Conservation (phyloP, 2,329 filamentous ascomycete genomes). For the Diaporthe humulicola region DNA sequence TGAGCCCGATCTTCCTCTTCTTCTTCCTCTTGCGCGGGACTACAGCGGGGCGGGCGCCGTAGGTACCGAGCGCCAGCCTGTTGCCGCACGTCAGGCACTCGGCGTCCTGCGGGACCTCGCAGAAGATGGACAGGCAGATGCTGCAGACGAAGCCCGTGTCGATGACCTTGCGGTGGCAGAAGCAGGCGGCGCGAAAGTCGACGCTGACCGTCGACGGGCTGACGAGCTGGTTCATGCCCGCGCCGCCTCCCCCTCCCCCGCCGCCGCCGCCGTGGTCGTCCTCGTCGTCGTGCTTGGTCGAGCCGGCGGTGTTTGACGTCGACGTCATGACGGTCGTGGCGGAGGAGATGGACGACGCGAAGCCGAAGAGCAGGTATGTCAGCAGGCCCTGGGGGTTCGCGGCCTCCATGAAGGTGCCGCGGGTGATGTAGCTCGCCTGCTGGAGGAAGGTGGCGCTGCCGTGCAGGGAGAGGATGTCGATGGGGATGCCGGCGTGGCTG, state of each 20-base stretch:
- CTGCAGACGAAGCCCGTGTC: conserved; percentile 96
- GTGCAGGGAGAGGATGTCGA: conserved; percentile 90
- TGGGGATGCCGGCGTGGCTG: conserved; percentile 86
- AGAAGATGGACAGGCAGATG: conserved; percentile 96
- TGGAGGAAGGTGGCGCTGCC: conserved; percentile 93
- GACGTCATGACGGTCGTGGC: conserved; percentile 53
- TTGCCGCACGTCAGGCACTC: conserved; percentile 89
- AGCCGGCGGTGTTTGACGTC: conserved; percentile 42
- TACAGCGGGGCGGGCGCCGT: conserved; percentile 83
- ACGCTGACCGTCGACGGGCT: conserved; percentile 87
- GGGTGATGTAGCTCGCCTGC: conserved; percentile 80
- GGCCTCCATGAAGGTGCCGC: conserved; percentile 68
- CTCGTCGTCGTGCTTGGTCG: conserved; percentile 28
- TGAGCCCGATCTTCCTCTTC: conserved; percentile 69
- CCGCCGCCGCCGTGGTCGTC: conserved; percentile 42
- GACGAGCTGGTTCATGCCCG: conserved; percentile 69
- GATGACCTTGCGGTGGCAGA: conserved; percentile 92
- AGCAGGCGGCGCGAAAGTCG: conserved; percentile 98
- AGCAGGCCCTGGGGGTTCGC: conserved; percentile 78
- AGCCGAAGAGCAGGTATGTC: conserved; percentile 95
- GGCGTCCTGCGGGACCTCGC: conserved; percentile 71
- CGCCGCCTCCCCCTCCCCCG: conserved; percentile 56
- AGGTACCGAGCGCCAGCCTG: conserved; percentile 79
- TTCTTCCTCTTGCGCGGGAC: conserved; percentile 80
- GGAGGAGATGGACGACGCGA: conserved; percentile 75